Base-by-base conservation (phyloP, 768 basidiomycete species). In the Punctularia strigosozonata region DNA sequence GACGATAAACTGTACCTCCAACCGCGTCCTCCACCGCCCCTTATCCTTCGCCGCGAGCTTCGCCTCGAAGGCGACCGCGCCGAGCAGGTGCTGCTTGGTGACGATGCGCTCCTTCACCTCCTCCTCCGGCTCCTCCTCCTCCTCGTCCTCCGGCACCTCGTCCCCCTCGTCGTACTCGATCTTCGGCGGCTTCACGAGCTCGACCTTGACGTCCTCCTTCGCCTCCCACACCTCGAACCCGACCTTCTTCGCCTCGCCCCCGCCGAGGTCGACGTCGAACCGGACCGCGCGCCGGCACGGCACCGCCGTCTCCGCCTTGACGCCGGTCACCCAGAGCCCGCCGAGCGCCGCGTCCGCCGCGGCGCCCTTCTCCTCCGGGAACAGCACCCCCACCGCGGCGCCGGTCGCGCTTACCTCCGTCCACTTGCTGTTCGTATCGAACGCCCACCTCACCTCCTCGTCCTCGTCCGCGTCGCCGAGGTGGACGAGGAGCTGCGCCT, bases 191-290 rank as follows among this genome's bases (percentile, higher is more conserved):
- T 62, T 64, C 18, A 72, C 60, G 50, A 71, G 76, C 47, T 82
- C 80, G 15, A 79, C 53, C 41, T 73, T 70, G 43, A 85, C 64
- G 2, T 69, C 69, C 50, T 86, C 84, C 38, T 68, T 68, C 14
- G 77, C 75, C 53, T 89, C 84, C 81, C 82, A 85, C 20, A 88
- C 59, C 55, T 89, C 86, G 38, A 80, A 68, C 10, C 70, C 76
- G 31, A 84, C 61, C 47, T 60, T 61, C 49, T 65, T 70, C 38
- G 51, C 61, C 30, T 49, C 57, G 38, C 55, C 65, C 19, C 49
- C 56, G 7, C 55, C 56, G 46, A 80, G 55, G 17, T 64, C 66
- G 19, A 77, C 73, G 25, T 78, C 75, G 44, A 86, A 66, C 14
- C 66, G 56, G 32, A 80, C 60, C 8, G 63, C 64, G 22, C 86